Percentiles rank a stretch among this genome's conserved stretches.
Evolutionary conservation across 2,329 filamentous ascomycete genomes (phyloP).

Genomic region (Phialophora chinensis): DNA sequence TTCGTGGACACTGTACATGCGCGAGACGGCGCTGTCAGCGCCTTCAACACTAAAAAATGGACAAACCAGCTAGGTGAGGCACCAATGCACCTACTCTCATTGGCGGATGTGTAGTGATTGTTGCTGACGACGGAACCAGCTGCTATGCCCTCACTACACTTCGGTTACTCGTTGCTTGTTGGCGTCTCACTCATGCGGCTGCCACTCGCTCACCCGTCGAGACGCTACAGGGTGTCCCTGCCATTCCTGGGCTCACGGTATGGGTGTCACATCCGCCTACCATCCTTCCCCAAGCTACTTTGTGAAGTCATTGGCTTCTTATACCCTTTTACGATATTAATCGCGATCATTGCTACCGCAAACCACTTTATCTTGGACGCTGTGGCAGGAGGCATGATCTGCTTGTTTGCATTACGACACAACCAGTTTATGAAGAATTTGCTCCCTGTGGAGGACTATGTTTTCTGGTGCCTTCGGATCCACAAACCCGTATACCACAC

Average conservation of each 20-base stretch:
- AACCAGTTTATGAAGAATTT: constrained; percentile 65
- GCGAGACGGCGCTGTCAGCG: constrained; percentile 55
- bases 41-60: constrained; percentile 47
- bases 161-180: constrained; percentile 48
- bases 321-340: constrained; percentile 69
- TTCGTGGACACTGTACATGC: constrained; percentile 66
- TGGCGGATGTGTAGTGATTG: constrained; percentile 46
- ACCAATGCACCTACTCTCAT: background rate
- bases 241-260: background rate
- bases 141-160: constrained; percentile 58
- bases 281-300: constrained; percentile 58
- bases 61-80: constrained; percentile 29
- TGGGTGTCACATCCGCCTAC: constrained; percentile 45
- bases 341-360: constrained; percentile 71
- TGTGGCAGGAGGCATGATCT: constrained; percentile 69
- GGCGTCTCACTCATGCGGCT: constrained; percentile 63
- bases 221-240: constrained; percentile 45
- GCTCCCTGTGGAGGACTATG: constrained; percentile 69
- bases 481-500: constrained; percentile 61
- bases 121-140: constrained; percentile 38
- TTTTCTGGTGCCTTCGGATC: constrained; percentile 66
- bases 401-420: constrained; percentile 65
- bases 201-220: constrained; percentile 62
- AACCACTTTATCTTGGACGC: constrained; percentile 75
- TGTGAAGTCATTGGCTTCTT: constrained; percentile 61